phyloP scores from a whole-genome alignment of 2,329 filamentous ascomycete genomes.

The Blumeriella jaapii region DNA sequence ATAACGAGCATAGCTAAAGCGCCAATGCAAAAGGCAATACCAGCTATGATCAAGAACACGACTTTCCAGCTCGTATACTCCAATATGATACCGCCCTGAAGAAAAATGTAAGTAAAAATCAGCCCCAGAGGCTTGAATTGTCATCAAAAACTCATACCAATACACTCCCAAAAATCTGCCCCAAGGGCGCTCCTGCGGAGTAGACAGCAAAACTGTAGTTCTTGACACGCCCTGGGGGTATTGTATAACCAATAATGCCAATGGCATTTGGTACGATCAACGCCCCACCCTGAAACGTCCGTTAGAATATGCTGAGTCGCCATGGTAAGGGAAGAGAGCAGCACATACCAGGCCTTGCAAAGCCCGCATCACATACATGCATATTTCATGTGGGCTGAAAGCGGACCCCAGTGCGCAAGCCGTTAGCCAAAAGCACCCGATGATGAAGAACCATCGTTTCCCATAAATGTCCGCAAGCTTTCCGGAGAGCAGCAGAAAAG shows the following conservation, averaged over 20 bases:
- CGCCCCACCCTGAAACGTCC: slow-evolving; percentile 31
- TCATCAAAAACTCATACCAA: slow-evolving; percentile 14
- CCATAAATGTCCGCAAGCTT: slow-evolving; percentile 41
- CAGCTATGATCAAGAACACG: slow-evolving; percentile 54
- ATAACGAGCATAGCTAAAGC: slow-evolving; percentile 47
- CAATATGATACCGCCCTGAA: slow-evolving; percentile 46
- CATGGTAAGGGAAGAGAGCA: no score
- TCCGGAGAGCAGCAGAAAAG: slow-evolving; percentile 37
- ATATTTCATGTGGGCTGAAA: slow-evolving; percentile 55
- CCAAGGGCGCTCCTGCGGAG: slow-evolving; percentile 52
- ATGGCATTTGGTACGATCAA: slow-evolving; percentile 61
- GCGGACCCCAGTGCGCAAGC: slow-evolving; percentile 47
- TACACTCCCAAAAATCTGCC: slow-evolving; percentile 50
- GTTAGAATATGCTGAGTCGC: not conserved
- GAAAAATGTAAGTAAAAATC: slow-evolving; percentile 2
- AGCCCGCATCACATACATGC: slow-evolving; percentile 54
- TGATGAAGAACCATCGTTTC: slow-evolving; percentile 33
- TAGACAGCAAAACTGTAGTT: slow-evolving; percentile 60
- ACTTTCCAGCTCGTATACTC: slow-evolving; percentile 54
- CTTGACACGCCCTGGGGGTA: slow-evolving; percentile 55
- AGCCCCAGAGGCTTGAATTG: slow-evolving; percentile 27
- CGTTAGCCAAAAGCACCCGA: slow-evolving; percentile 47
- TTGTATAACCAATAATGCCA: slow-evolving; percentile 57
- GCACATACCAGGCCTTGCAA: slow-evolving; percentile 46
- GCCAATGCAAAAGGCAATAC: slow-evolving; percentile 45